Conservation (phyloP, 495 filamentous ascomycete genomes). For the Lindgomyces ingoldianus region DNA sequence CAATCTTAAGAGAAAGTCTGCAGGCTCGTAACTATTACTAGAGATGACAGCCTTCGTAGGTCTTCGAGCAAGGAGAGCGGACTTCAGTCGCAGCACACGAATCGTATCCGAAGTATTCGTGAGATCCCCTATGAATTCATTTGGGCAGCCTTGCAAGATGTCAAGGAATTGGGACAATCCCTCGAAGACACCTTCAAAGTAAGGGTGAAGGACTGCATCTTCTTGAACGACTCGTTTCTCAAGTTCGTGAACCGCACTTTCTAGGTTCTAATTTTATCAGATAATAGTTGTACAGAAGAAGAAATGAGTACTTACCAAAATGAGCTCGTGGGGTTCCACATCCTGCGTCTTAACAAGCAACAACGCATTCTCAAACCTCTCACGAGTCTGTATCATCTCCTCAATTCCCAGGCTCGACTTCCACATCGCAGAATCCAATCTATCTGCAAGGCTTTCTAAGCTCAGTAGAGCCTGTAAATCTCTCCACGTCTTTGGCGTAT, state of each 20-base stretch:
- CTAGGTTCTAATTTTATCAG: constrained; percentile 21
- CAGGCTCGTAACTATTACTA: background rate
- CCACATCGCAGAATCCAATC: constrained; percentile 69
- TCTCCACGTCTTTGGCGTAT: constrained; percentile 55
- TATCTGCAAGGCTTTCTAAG: constrained; percentile 68
- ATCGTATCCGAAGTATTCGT: background rate
- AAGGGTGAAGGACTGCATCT: constrained; percentile 32
- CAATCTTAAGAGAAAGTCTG: constrained; percentile 4
- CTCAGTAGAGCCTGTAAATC: constrained; percentile 56
- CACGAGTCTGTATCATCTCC: constrained; percentile 38
- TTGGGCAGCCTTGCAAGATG: constrained; percentile 6
- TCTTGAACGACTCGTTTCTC: constrained; percentile 25
- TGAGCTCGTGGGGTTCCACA: constrained; percentile 28
- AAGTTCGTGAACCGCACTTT: constrained; percentile 27
- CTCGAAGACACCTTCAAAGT: constrained; percentile 67
- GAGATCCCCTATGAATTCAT: background rate
- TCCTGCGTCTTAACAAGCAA: constrained; percentile 19
- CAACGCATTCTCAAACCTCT: constrained; percentile 35
- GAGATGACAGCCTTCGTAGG: constrained; percentile 16
- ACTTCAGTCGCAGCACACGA: constrained; percentile 3
- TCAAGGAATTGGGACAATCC: constrained; percentile 61
- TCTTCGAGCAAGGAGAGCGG: constrained; percentile 25
- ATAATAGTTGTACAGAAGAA: background rate
- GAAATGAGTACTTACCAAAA: constrained; percentile 19
- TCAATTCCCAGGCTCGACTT: constrained; percentile 36